These are phyloP conservation scores for Phyllosticta ampelicida DNA, from an alignment of 2,329 filamentous ascomycete genomes.

Conservation along the genomic window DNA sequence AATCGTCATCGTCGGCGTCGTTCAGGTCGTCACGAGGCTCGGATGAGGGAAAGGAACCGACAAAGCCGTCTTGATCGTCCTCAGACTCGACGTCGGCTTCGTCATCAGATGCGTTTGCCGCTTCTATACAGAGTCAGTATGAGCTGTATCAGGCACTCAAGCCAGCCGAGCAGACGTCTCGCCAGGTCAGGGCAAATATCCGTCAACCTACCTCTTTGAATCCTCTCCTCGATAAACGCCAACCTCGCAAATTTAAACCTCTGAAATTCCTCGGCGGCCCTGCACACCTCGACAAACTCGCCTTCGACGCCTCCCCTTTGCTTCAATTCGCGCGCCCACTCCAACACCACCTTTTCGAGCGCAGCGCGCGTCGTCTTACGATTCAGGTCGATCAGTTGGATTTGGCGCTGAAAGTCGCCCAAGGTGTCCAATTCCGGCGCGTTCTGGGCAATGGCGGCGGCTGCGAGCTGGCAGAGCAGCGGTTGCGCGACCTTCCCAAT, in stretches of 20 bases:
- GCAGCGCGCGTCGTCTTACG: not conserved
- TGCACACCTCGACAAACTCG: not conserved
- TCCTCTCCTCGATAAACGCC: not conserved
- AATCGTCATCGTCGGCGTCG: not conserved
- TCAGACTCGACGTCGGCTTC: no score
- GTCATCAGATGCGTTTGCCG: no score
- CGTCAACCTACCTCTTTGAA: not conserved
- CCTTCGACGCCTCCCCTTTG: not conserved
- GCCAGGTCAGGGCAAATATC: not conserved
- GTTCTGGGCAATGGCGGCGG: not conserved
- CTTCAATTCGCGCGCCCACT: not conserved
- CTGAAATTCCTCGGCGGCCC: not conserved
- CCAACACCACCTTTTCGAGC: not conserved
- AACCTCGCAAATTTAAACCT: not conserved
- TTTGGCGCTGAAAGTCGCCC: not conserved
- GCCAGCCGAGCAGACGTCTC: not conserved
- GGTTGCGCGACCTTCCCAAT: not conserved
- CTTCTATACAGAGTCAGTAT: no score
- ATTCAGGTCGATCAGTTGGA: not conserved
- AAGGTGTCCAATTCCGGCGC: not conserved
- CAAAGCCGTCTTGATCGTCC: constrained; percentile 2
- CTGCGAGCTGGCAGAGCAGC: not conserved
- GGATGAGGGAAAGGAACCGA: not conserved
- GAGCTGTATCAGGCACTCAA: not conserved
- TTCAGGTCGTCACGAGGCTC: not conserved